Conservation (phyloP, 2,329 filamentous ascomycete genomes). For the Triangularia setosa region DNA sequence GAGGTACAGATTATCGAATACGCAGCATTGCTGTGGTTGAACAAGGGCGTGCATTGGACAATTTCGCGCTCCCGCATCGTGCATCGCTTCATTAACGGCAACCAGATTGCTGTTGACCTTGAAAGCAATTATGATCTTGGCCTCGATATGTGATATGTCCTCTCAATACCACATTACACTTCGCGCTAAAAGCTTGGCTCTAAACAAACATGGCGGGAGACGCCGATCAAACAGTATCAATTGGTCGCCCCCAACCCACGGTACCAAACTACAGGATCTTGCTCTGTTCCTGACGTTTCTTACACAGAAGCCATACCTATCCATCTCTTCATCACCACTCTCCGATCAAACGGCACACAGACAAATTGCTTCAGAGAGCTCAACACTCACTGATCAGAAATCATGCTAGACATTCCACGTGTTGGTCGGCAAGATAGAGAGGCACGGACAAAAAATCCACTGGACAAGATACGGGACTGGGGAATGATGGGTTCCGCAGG, state of each 20-base stretch:
- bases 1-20: not conserved
- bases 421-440: constrained; percentile 5
- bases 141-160: not conserved
- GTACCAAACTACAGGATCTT: not conserved
- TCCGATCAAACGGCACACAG: not conserved
- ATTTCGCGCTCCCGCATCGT: not conserved
- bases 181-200: constrained; percentile 4
- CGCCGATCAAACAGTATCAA: not conserved
- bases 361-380: not conserved
- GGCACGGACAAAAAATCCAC: constrained; percentile 10
- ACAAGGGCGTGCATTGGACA: not conserved
- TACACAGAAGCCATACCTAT: not conserved
- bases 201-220: not conserved
- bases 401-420: constrained; percentile 7
- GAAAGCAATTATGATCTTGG: not conserved
- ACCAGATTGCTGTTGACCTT: not conserved
- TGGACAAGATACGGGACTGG: constrained; percentile 18
- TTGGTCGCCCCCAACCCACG: not conserved
- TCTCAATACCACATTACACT: not conserved
- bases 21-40: not conserved
- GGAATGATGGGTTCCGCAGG: not conserved
- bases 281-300: not conserved
- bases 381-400: not conserved
- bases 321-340: not conserved
- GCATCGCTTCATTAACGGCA: not conserved